Evolutionary conservation across 768 basidiomycete genomes (phyloP), one percentile per base, ranked within the genome.

Genomic region (Crepidotus variabilis): DNA sequence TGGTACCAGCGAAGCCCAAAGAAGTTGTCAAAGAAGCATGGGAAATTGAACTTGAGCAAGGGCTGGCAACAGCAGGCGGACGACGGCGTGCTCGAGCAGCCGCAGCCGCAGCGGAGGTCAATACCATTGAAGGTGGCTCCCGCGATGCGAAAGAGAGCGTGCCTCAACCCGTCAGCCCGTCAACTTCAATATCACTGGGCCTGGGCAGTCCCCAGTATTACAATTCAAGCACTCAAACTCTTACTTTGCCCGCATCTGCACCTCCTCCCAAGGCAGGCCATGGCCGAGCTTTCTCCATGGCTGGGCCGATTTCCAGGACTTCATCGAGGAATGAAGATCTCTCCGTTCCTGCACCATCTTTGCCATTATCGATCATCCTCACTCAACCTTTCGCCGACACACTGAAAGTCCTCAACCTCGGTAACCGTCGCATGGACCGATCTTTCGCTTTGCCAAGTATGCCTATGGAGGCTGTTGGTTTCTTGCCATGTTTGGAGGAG

Each of bases 41-140:
- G 89, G 90, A 92, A 61, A 77, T 88, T 28, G 88, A 90, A 57
- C 87, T 86, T 0, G 88, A 91, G 63, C 85, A 85, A 57, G 88
- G 88, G 0, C 66, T 91, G 49, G 65, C 87, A 28, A 88, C 88
- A 0, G 91, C 91, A 62, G 90, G 88, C 18, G 88, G 85, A 16
- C 81, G 79, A 61, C 74, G 88, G 34, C 79, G 87, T 18, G 84
- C 85, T 20, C 74, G 85, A 56, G 86, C 84, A 0, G 74, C 73
- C 5, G 82, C 80, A 16, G 76, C 78, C 1, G 63, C 67, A 3
- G 59, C 67, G 39, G 66, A 65, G 32, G 68, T 67, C 8, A 59
- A 65, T 16, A 52, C 57, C 1, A 46, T 2, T 43, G 55, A 23
- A 57, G 5, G 14, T 18, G 47, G 47, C 14, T 22, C 24, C 4